Base-by-base conservation (phyloP, 306 rosid species). In the Delonix regia region DNA sequence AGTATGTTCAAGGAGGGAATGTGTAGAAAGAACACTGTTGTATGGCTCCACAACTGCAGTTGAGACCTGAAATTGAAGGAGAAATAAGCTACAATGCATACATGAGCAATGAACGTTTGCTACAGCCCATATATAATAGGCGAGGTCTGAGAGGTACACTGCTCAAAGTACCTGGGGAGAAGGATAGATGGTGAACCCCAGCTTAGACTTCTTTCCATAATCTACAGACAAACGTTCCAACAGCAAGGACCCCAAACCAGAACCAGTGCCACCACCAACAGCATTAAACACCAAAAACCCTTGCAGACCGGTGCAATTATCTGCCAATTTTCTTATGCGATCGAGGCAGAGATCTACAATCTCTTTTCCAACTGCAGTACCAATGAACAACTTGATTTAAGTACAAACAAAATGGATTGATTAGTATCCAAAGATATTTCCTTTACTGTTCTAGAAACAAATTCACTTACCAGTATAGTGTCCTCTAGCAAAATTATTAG, bases 31-130 rank as follows among this genome's bases (percentile, higher is more conserved):
- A 59, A 95, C 99, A 6, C 99, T 95, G 91, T 95, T 95, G 77
- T 95, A 95, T 30, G 99, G 99, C 81, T 95, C 99, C 42, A 95
- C 99, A 41, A 95, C 99, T 9, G 99, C 99, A 0, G 99, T 95
- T 15, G 99, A 95, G 73, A 95, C 99, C 98, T 93, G 83, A 41
- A 75, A 81, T 64, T 27, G 45, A 63, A 56, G 57, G 28, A 38
- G 56, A 27, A 41, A 73, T 69, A 16, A 45, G 39, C 59, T 25
- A 0, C 49, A 47, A 21, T 22, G 21, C 25, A 52, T 39, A 36
- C 33, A 21, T 21, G 22, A 34, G 65, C 6, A 14, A 24, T 13
- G 36, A 7, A 13, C 18, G 3, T 9, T 53, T 38, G 49, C 28
- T 19, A 36, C 1, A 65, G 71, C n/a, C 71, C 52, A 22, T 66